Conservation (phyloP, 1,284 basidiomycete genomes). For the Apiotrichum siamense region DNA sequence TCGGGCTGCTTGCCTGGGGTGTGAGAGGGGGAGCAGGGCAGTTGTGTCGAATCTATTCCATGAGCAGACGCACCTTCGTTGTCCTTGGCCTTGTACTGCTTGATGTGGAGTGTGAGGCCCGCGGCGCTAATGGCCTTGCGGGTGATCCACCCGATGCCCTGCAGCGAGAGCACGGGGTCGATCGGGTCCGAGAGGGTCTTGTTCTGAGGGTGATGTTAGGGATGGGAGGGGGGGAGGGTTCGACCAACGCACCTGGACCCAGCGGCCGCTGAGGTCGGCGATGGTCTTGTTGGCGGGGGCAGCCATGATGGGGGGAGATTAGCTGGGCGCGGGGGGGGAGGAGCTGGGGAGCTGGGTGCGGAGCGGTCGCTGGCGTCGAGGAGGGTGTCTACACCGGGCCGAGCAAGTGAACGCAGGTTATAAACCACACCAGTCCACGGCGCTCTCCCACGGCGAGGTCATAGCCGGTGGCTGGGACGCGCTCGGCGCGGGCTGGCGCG, state of each 20-base stretch:
- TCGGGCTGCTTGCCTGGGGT: neutral
- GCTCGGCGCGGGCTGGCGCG: too few relatives aligned
- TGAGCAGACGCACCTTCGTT: neutral
- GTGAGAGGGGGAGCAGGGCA: neutral
- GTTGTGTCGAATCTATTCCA: too few relatives aligned
- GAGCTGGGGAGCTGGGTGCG: neutral
- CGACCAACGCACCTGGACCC: conserved; percentile 1
- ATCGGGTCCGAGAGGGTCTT: conserved; percentile 5
- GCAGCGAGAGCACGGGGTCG: conserved; percentile 5
- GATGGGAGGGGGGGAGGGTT: neutral
- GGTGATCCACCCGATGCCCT: conserved; percentile 5
- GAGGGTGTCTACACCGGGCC: neutral
- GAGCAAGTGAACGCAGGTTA: too few relatives aligned
- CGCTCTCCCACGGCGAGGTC: too few relatives aligned
- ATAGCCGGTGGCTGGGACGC: too few relatives aligned
- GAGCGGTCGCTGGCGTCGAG: neutral
- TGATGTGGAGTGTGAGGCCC: conserved; percentile 1
- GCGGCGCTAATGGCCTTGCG: conserved; percentile 6
- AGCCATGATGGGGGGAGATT: neutral
- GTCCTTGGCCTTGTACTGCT: conserved; percentile 4
- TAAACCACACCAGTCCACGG: too few relatives aligned
- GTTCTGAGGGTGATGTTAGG: neutral
- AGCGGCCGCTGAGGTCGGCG: conserved; percentile 3
- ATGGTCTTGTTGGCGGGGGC: conserved; percentile 5
- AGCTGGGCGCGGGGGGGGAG: neutral